Conservation (phyloP, 2,329 filamentous ascomycete genomes). For the Colletotrichum shisoi region DNA sequence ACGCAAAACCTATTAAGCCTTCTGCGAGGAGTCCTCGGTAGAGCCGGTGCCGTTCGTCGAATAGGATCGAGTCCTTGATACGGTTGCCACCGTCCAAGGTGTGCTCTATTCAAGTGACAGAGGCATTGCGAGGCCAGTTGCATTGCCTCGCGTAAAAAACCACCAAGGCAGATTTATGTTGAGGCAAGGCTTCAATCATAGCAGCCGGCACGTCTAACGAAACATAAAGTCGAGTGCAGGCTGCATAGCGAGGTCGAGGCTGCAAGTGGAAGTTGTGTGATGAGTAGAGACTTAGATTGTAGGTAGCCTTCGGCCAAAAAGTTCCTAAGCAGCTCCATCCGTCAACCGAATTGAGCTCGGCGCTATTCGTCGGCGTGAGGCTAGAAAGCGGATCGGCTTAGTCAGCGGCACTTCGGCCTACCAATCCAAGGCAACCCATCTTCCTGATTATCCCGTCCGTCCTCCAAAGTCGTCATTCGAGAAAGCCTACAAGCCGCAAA, state of each 20-base stretch:
- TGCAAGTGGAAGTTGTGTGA: neutral
- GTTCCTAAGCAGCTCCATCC: conserved; percentile 19
- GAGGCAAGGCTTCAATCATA: conserved; percentile 26
- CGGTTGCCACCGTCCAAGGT: conserved; percentile 28
- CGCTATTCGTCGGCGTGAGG: conserved; percentile 13
- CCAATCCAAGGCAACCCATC: conserved; percentile 36
- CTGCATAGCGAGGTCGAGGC: conserved; percentile 27
- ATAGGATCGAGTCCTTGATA: conserved; percentile 25
- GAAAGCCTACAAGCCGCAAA: conserved; percentile 36
- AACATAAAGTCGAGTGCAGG: conserved; percentile 1
- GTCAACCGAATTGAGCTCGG: conserved; percentile 28
- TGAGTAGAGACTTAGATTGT: conserved; percentile 1
- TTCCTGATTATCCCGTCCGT: conserved; percentile 41
- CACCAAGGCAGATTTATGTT: conserved; percentile 5
- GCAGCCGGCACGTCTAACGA: conserved; percentile 26
- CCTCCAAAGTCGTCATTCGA: conserved; percentile 44
- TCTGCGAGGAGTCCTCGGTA: conserved; percentile 5
- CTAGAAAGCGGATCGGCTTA: conserved; percentile 26
- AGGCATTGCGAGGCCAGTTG: conserved; percentile 40
- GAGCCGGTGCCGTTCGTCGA: conserved; percentile 11
- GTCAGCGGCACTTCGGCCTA: conserved; percentile 26
- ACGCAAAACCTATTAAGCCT: neutral
- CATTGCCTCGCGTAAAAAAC: conserved; percentile 38
- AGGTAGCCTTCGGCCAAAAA: neutral
- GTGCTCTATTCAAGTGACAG: conserved; percentile 42